Evolutionary conservation across 2,329 filamentous ascomycete species (phyloP), one percentile per base, ranked within the genome.

Genomic region (Aspergillus ustus): DNA sequence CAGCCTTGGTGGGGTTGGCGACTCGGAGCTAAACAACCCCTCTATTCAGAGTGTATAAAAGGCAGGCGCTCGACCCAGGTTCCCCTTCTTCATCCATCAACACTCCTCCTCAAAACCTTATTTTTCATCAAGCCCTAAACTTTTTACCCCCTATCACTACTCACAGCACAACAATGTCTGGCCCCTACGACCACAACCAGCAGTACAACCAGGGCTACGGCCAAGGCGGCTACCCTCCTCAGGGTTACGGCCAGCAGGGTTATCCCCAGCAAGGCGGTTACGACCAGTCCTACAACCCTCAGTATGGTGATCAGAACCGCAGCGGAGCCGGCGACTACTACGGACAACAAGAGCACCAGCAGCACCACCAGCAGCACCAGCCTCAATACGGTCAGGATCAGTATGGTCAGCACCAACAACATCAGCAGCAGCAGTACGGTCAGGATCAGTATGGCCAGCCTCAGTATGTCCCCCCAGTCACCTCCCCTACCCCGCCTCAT

Each of bases 191-290:
- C 31, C 34, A 40, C 11, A 40, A 15, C 34, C 34, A 40, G 25
- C 25, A 25, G 25, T 25, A 25, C 48, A 53, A 59, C 50, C 57
- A 68, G 31, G 59, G 60, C 66, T 53, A 59, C 37, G 51, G 57
- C 48, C 57, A 59, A 20, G 69, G 73, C 66, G 65, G 65, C 62
- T 51, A 52, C 37, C 57, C 53, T 19, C 44, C 44, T 11, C 56
- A 49, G 22, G 31, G 31, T 34, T 34, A 34, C 13, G 31, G 31
- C 31, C 67, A 71, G 68, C 55, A 77, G 59, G 69, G 72, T 50
- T 67, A 71, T 61, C 63, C 70, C 66, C 72, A 70, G 59, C 67
- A 72, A 46, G 19, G 19, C 4, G 48, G 57, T 19, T 57, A 63
- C 52, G 53, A 60, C 20, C 65, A 70, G 51, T 60, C 52, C 15